Evolutionary conservation across 805 yeast genomes (phyloP).

Genomic region (Yarrowia deformans): DNA sequence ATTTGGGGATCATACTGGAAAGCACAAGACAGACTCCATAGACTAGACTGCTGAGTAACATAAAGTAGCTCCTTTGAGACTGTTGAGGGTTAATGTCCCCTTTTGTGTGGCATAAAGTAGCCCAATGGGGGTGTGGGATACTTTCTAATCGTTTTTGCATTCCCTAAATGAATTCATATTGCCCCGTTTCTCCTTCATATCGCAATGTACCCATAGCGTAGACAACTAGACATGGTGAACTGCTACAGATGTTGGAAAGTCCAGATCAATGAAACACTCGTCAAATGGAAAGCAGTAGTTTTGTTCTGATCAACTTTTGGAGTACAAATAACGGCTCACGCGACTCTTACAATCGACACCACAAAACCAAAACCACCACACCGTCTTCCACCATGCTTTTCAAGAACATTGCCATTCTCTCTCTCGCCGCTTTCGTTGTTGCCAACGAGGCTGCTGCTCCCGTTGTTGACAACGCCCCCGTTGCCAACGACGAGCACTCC

Average conservation of each 20-base stretch:
- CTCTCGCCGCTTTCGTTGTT: conserved; percentile 29
- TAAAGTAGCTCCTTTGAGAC: background rate
- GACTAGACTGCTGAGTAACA: background rate
- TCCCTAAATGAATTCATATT: background rate
- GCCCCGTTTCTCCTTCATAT: background rate
- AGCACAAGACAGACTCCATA: background rate
- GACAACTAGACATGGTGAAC: too few relatives aligned
- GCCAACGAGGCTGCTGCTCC: conserved; percentile 31
- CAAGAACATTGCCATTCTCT: conserved; percentile 25
- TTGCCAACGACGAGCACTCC: background rate
- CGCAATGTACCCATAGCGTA: background rate
- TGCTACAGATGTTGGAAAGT: too few relatives aligned
- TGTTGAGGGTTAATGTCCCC: background rate
- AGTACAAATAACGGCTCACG: background rate
- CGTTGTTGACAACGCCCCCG: conserved; percentile 4
- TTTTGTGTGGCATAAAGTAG: background rate
- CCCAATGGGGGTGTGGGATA: background rate
- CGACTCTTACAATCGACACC: background rate
- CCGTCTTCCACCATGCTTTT: background rate
- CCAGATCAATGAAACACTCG: too few relatives aligned
- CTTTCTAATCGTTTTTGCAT: background rate
- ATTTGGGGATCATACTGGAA: too few relatives aligned
- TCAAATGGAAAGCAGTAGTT: background rate
- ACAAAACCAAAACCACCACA: background rate
- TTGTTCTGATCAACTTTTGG: too few relatives aligned